Conservation (phyloP, 2,329 filamentous ascomycete species). For the Neofusicoccum sp. region DNA sequence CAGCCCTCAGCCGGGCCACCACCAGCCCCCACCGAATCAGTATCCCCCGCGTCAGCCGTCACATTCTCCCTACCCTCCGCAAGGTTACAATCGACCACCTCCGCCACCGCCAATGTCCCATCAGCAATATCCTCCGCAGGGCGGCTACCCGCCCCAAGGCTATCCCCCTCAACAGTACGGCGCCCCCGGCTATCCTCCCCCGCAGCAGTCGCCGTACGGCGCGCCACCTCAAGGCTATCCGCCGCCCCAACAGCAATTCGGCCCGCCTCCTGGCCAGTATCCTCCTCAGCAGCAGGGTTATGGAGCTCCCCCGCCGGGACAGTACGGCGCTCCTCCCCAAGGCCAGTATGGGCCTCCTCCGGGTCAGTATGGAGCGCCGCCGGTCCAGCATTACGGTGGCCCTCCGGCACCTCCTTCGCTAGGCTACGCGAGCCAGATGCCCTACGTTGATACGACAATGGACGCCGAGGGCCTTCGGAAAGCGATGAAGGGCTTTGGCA, state of each 20-base stretch:
- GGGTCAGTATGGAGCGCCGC: conserved; percentile 39
- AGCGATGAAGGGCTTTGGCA: conserved; percentile 94
- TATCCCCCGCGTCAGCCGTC: conserved; percentile 1
- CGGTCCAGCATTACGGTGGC: conserved; percentile 29
- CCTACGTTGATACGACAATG: conserved; percentile 62
- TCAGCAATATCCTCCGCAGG: conserved; percentile 31
- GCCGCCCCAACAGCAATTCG: conserved; percentile 18
- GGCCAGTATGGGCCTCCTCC: conserved; percentile 27
- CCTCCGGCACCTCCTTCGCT: conserved; percentile 62
- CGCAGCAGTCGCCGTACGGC: conserved; percentile 20
- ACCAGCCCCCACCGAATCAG: conserved; percentile 16
- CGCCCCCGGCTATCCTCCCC: conserved; percentile 9
- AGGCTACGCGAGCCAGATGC: conserved; percentile 71
- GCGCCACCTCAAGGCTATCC: conserved; percentile 26
- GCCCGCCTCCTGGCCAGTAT: conserved; percentile 21
- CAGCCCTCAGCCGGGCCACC: conserved; percentile 14
- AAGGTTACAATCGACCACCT: conserved; percentile 19
- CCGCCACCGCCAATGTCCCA: conserved; percentile 19
- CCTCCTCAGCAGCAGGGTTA: conserved; percentile 38
- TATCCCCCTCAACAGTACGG: conserved; percentile 29
- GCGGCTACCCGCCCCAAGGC: conserved; percentile 29
- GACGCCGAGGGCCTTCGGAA: conserved; percentile 71
- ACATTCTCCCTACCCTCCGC: conserved; percentile 30
- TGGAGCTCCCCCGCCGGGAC: conserved; percentile 28
- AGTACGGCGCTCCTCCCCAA: conserved; percentile 39